Evolutionary conservation across 129 eudicot species (phyloP).

Genomic region (Glebionis coronaria): DNA sequence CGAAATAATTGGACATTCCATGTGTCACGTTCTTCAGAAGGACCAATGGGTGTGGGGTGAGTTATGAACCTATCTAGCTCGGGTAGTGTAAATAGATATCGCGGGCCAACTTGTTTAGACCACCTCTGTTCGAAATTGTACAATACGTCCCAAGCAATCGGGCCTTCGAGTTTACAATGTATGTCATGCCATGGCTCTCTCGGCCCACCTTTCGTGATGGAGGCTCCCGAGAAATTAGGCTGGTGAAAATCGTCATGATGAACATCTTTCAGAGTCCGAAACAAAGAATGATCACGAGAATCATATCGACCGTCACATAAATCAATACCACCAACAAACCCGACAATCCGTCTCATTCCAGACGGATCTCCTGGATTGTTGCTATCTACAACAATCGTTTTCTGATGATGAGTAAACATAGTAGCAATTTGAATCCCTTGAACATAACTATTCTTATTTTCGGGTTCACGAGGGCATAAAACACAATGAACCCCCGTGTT

Average conservation of each 20-base stretch:
- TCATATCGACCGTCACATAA: conserved; percentile 90
- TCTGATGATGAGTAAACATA: conserved; percentile 92
- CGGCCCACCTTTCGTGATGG: conserved; percentile 72
- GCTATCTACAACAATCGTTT: conserved; percentile 62
- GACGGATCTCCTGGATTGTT: conserved; percentile 28
- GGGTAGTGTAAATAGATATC: conserved; percentile 24
- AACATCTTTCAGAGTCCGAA: conserved; percentile 49
- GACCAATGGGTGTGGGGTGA: conserved; percentile 33
- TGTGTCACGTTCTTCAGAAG: conserved; percentile 34
- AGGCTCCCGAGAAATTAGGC: conserved; percentile 66
- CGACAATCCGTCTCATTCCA: conserved; percentile 47
- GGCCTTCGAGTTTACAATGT: conserved; percentile 77
- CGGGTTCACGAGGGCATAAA: conserved; percentile 71
- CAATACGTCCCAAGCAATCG: conserved; percentile 87
- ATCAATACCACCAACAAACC: conserved; percentile 90
- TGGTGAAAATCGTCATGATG: conserved; percentile 82
- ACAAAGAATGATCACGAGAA: conserved; percentile 58
- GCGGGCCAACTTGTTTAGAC: conserved; percentile 62
- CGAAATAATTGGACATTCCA: conserved; percentile 88
- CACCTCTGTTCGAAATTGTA: conserved; percentile 89
- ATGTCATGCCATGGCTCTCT: conserved; percentile 99
- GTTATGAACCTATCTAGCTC: conserved; percentile 45
- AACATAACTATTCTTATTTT: conserved; percentile 44
- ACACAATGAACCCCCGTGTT: conserved; percentile 60
- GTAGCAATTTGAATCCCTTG: conserved; percentile 58